These are phyloP conservation scores for Umbilicus rupestris DNA, from an alignment of 164 flowering plant species.

Conservation along the genomic window DNA sequence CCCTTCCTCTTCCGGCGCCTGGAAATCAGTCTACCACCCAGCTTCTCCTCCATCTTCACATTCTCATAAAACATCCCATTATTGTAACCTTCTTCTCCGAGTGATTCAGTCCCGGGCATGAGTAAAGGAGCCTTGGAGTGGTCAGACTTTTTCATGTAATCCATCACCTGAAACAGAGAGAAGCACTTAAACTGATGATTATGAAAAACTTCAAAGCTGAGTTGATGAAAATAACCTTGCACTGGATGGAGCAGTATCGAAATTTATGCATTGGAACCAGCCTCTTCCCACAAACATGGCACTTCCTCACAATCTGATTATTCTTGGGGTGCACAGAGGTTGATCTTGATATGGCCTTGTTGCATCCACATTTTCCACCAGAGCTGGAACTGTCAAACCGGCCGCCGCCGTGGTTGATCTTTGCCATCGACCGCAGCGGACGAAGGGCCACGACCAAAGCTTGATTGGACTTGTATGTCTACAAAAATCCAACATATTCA, in stretches of 20 bases:
- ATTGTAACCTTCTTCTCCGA: neutral
- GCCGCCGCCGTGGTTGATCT: neutral
- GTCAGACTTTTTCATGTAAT: neutral
- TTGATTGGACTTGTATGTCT: conserved; percentile 2
- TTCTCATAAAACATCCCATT: neutral
- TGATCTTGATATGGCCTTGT: neutral
- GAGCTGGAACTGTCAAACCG: too few relatives aligned
- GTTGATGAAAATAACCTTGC: neutral
- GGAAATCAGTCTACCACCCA: neutral
- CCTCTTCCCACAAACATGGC: neutral
- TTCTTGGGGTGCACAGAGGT: neutral
- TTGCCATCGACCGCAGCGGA: neutral
- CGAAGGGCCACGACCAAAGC: neutral
- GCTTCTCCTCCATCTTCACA: neutral
- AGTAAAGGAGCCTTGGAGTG: neutral
- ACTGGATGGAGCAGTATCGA: neutral
- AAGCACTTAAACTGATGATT: too few relatives aligned
- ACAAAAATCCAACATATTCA: neutral
- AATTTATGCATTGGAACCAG: neutral
- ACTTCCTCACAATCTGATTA: neutral
- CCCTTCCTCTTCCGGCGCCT: conserved; percentile 5
- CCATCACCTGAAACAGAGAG: neutral
- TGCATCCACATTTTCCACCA: neutral
- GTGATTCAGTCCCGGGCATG: neutral
- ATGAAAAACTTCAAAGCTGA: too few relatives aligned